Conservation (phyloP, 495 filamentous ascomycete species). For the Glarea lozoyensis region DNA sequence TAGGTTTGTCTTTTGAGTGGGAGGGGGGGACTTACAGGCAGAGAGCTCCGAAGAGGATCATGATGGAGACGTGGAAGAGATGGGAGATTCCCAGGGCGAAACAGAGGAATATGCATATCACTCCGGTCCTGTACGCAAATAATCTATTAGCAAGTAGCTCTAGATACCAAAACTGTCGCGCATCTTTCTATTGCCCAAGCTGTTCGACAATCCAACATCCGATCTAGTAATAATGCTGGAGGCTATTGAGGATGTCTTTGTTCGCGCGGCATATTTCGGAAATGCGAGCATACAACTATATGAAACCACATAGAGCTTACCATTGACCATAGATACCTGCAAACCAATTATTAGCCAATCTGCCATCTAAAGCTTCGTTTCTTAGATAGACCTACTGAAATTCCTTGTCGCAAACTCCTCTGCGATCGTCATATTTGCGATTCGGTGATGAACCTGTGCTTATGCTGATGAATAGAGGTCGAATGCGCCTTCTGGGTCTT, state of each 20-base stretch:
- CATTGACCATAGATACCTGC: conserved; percentile 99
- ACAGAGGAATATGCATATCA: conserved; percentile 90
- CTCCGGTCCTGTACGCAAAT: conserved; percentile 66
- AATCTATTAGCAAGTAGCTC: neutral
- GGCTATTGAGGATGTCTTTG: no score
- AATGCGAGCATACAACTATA: no score
- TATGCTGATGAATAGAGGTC: no score
- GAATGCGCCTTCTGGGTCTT: no score
- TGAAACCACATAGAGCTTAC: conserved; percentile 48
- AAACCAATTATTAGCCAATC: conserved; percentile 13
- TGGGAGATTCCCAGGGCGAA: conserved; percentile 92
- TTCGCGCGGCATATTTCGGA: no score
- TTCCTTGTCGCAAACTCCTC: conserved; percentile 90
- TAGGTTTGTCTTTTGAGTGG: conserved; percentile 6
- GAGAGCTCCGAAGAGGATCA: conserved; percentile 75
- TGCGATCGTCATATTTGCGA: conserved; percentile 24
- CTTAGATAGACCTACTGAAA: conserved; percentile 68
- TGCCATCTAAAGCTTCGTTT: neutral
- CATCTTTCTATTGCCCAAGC: conserved; percentile 8
- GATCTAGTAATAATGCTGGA: no score
- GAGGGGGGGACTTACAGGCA: conserved; percentile 60
- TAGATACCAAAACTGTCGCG: no score
- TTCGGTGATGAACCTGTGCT: no score
- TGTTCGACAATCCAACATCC: no score
- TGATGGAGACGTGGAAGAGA: conserved; percentile 54